Evolutionary conservation across 139 green algal genomes (phyloP).

Genomic region (Nannochloris sp.): DNA sequence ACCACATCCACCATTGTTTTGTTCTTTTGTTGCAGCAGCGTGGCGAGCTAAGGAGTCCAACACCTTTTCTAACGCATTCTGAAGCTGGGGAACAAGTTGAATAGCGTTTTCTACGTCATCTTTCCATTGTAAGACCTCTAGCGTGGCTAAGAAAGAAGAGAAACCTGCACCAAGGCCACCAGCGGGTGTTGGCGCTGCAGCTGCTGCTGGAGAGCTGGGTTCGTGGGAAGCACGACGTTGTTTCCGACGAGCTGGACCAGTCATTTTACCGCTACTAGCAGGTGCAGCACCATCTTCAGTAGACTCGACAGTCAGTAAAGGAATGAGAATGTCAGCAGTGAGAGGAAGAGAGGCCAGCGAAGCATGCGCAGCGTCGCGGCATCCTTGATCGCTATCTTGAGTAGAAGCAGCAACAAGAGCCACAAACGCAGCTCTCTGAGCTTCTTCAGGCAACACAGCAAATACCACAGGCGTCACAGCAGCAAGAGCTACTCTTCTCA

Average conservation of each 20-base stretch:
- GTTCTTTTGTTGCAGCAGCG: background rate
- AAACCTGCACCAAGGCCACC: too few relatives aligned
- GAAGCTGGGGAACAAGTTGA: constrained; percentile 20
- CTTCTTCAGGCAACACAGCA: background rate
- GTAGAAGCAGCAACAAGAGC: constrained; percentile 19
- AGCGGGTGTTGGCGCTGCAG: too few relatives aligned
- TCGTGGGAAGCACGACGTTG: too few relatives aligned
- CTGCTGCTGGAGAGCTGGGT: too few relatives aligned
- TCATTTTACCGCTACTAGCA: too few relatives aligned
- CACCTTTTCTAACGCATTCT: constrained; percentile 16
- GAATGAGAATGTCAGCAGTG: constrained; percentile 16
- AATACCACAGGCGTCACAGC: background rate
- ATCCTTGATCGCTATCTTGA: constrained; percentile 25
- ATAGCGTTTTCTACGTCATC: background rate
- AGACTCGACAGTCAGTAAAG: background rate
- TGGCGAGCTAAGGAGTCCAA: constrained; percentile 10
- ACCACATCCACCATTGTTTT: background rate
- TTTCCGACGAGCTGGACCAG: too few relatives aligned
- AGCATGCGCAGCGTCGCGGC: constrained; percentile 23
- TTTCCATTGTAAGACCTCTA: constrained; percentile 67
- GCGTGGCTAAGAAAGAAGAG: too few relatives aligned
- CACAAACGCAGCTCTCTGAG: background rate
- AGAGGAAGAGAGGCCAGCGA: constrained; percentile 35
- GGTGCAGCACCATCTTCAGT: background rate
- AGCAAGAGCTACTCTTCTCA: constrained; percentile 3